Evolutionary conservation across 805 yeast species (phyloP), one percentile per base, ranked within the genome.

Genomic region (Myxozyma sirexii): DNA sequence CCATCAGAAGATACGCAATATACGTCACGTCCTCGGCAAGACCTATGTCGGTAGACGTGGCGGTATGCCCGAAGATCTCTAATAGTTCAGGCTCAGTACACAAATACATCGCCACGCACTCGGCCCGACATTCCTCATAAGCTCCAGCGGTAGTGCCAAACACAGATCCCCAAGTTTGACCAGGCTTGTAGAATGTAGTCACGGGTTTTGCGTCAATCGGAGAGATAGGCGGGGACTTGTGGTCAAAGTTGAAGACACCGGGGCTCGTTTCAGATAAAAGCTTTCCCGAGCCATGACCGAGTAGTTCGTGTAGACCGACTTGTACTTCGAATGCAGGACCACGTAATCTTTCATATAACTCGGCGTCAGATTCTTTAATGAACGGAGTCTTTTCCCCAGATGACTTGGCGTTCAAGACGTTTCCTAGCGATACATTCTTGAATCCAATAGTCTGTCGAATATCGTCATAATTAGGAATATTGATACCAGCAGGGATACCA

Each of bases 61-160:
- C 77, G 17, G 75, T 73, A 70, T 84, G 85, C 2, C 90, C 96
- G 72, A 90, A 90, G 56, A 90, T 87, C 31, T 82, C 81, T 64
- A 90, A 78, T 35, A 90, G 79, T 55, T 84, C 79, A 59, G 83
- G 78, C 73, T 86, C 85, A 48, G 92, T 83, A 67, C 87, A 82
- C 65, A 90, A 80, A 71, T 82, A 88, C 83, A 90, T 82, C 4
- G 96, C 96, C 48, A 90, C 96, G 59, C 86, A 82, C 72, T 90
- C 97, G 26, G 97, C 97, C 68, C 97, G 83, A 72, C 97, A 90
- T 74, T 90, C 97, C 74, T 90, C 97, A 71, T 86, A 90, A 0
- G 96, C 85, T 27, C 96, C 96, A 6, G 97, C 88, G 62, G 86
- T 73, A 3, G 87, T 78, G 10, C 96, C 93, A 72, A 90, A 90